Evolutionary conservation across 768 basidiomycete genomes (phyloP).

Genomic region (Glaciozyma martinii): DNA sequence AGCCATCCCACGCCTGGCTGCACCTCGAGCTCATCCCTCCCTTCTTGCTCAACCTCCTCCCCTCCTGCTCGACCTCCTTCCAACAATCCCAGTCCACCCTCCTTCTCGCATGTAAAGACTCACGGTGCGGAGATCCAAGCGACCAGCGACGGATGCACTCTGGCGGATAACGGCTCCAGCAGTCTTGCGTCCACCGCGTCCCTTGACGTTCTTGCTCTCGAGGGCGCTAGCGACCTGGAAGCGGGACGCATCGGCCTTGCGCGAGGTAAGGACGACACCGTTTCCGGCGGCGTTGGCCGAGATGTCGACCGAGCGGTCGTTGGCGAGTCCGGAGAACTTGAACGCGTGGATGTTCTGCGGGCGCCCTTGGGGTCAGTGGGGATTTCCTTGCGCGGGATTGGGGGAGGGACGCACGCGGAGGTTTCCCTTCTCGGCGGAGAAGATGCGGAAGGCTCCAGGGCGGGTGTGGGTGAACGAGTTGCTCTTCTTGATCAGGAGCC

Average conservation of each 20-base stretch:
- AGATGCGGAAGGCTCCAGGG: neutral
- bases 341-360: conserved; percentile 36
- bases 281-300: conserved; percentile 5
- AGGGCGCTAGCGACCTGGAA: conserved; percentile 19
- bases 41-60: neutral
- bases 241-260: conserved; percentile 13
- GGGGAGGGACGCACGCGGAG: neutral
- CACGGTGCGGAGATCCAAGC: conserved; percentile 10
- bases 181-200: conserved; percentile 7
- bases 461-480: conserved; percentile 7
- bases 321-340: conserved; percentile 42
- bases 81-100: too few relatives aligned
- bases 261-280: conserved; percentile 21
- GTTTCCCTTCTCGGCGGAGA: conserved; percentile 9
- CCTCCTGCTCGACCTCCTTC: neutral
- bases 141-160: neutral
- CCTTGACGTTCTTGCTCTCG: conserved; percentile 14
- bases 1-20: too few relatives aligned
- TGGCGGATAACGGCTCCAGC: neutral
- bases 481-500: conserved; percentile 7
- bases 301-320: conserved; percentile 35
- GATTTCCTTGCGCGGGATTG: neutral
- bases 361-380: neutral
- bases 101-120: neutral
- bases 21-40: neutral